Percentiles rank a stretch among this genome's conserved stretches.
Evolutionary conservation across 1,139 yeast genomes (phyloP).

Genomic region (Fermentozyma sake): DNA sequence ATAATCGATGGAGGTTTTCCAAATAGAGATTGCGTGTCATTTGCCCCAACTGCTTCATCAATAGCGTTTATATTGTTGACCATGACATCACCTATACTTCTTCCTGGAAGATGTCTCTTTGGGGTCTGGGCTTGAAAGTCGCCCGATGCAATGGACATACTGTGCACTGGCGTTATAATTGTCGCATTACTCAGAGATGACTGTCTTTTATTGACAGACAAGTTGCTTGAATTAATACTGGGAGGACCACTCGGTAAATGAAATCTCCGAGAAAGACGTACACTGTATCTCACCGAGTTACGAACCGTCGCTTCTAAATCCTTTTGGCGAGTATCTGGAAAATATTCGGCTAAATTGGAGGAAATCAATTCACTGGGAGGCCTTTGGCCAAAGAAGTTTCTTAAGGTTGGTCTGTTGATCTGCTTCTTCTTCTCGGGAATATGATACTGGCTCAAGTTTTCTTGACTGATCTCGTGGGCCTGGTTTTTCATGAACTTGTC

Average conservation of each 20-base stretch:
- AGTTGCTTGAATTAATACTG: conserved; percentile 15
- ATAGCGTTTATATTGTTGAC: conserved; percentile 55
- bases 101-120: conserved; percentile 4
- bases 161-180: no score
- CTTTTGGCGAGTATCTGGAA: conserved; percentile 76
- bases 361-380: conserved; percentile 94
- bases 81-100: conserved; percentile 66
- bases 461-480: conserved; percentile 11
- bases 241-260: conserved; percentile 19
- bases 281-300: conserved; percentile 76
- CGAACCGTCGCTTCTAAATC: conserved; percentile 77
- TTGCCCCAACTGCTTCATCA: conserved; percentile 46
- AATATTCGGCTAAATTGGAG: conserved; percentile 82
- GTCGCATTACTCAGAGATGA: conserved; percentile 23
- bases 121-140: conserved; percentile 1
- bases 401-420: conserved; percentile 29
- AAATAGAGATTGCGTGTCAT: conserved; percentile 13
- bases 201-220: conserved; percentile 19
- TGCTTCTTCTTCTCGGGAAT: conserved; percentile 18
- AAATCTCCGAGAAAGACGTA: conserved; percentile 48
- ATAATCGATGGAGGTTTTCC: conserved; percentile 13
- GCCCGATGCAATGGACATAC: conserved; percentile 2
- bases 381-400: conserved; percentile 76
- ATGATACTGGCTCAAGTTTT: conserved; percentile 20
- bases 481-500: conserved; percentile 18